A percentile compares a stretch with the other conserved stretches of the same genome.
phyloP scores from a whole-genome alignment of 116 monocot genomes.

The Cymodocea nodosa region DNA sequence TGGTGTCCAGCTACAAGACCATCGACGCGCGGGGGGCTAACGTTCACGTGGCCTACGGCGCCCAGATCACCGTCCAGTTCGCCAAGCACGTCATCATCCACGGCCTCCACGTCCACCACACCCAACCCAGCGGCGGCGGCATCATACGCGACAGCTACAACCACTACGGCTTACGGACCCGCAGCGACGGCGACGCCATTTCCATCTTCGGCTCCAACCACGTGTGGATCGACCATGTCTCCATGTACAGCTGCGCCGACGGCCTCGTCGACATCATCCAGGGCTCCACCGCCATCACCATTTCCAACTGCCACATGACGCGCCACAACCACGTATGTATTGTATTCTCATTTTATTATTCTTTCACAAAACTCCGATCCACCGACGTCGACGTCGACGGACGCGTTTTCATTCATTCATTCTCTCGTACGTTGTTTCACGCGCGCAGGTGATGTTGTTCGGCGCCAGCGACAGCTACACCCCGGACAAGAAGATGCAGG shows the following conservation, averaged over 20 bases:
- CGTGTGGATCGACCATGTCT: conserved; percentile 60
- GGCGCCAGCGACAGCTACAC: conserved; percentile 31
- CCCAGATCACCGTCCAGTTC: conserved; percentile 32
- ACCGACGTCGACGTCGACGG: too few species aligned
- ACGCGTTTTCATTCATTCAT: too few species aligned
- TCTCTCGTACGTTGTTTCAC: too few species aligned
- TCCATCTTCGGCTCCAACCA: conserved; percentile 32
- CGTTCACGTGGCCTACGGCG: conserved; percentile 24
- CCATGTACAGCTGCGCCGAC: conserved; percentile 42
- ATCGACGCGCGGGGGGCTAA: conserved; percentile 32
- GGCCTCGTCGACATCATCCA: conserved; percentile 52
- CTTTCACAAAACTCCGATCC: too few species aligned
- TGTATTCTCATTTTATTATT: too few species aligned
- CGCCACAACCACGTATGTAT: conserved; percentile 7
- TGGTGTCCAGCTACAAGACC: conserved; percentile 57
- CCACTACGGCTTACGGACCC: conserved; percentile 30
- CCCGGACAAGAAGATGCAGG: conserved; percentile 37
- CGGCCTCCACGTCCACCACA: conserved; percentile 35
- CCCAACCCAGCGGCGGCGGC: conserved; percentile 18
- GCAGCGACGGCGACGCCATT: conserved; percentile 61
- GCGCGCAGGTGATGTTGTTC: conserved; percentile 29
- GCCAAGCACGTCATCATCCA: conserved; percentile 39
- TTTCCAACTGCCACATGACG: conserved; percentile 50
- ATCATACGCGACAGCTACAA: conserved; percentile 24
- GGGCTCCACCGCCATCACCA: conserved; percentile 58